A percentile compares a stretch with the other conserved stretches of the same genome.
These are phyloP conservation scores for Kodamaea plutei DNA, from an alignment of 1,139 yeast genomes.

Conservation along the genomic window DNA sequence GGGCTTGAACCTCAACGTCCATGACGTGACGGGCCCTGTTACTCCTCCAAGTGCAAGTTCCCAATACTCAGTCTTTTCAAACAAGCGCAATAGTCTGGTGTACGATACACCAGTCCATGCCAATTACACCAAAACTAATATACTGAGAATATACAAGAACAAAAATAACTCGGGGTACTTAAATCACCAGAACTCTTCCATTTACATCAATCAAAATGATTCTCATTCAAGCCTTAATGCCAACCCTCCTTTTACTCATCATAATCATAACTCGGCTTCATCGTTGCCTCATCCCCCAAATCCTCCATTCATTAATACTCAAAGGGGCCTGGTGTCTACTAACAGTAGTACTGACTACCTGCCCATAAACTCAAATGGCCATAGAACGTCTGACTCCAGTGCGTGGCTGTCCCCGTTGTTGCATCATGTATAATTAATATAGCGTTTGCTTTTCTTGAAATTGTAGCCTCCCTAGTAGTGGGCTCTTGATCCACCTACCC, in stretches of 20 bases:
- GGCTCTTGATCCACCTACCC: too few relatives aligned
- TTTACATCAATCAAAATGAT: constrained; percentile 6
- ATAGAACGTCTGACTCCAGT: constrained; percentile 12
- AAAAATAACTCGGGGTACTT: constrained; percentile 8
- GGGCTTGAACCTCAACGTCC: constrained; percentile 4
- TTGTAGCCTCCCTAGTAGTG: too few relatives aligned
- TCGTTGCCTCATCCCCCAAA: constrained; percentile 8
- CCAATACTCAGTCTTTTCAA: constrained; percentile 37
- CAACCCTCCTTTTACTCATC: constrained; percentile 5
- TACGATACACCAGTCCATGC: constrained; percentile 30
- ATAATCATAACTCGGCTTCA: constrained; percentile 4
- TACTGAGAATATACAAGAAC: constrained; percentile 14
- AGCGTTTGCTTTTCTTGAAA: too few relatives aligned
- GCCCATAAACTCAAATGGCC: constrained; percentile 10
- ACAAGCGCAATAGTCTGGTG: constrained; percentile 22
- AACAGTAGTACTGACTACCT: constrained; percentile 12
- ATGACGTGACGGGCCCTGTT: constrained; percentile 22
- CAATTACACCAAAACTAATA: constrained; percentile 6
- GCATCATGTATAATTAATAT: too few relatives aligned
- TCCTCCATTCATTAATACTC: constrained; percentile 7
- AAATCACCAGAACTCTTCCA: too few relatives aligned
- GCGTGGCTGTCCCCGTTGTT: constrained; percentile 15
- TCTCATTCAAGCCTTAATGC: constrained; percentile 9
- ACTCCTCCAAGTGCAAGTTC: constrained; percentile 45
- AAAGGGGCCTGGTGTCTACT: constrained; percentile 6